These are phyloP conservation scores for Sarocladium oryzae DNA, from an alignment of 2,329 filamentous ascomycete genomes.

Conservation along the genomic window DNA sequence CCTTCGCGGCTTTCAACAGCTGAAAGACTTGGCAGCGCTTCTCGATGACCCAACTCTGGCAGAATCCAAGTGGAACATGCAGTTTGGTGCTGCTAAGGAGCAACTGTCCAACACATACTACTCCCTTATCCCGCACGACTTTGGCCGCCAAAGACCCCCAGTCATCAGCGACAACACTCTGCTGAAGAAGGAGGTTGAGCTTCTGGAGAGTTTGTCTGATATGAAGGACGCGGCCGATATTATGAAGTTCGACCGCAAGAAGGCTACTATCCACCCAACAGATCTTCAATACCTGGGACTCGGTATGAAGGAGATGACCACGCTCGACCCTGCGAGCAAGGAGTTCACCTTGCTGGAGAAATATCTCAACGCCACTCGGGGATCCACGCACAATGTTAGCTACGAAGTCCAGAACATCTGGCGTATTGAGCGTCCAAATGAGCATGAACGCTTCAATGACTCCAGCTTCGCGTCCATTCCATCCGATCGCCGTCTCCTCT, in stretches of 20 bases:
- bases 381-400: conserved; percentile 54
- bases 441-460: conserved; percentile 60
- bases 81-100: conserved; percentile 41
- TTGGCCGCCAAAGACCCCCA: conserved; percentile 67
- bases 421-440: conserved; percentile 70
- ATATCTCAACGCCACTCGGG: conserved; percentile 64
- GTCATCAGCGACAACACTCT: conserved; percentile 49
- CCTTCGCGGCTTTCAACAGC: conserved; percentile 63
- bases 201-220: conserved; percentile 74
- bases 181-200: conserved; percentile 70
- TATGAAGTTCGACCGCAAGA: conserved; percentile 56
- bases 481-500: conserved; percentile 70
- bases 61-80: conserved; percentile 32
- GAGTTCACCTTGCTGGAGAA: conserved; percentile 61
- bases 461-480: conserved; percentile 44
- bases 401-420: conserved; percentile 71
- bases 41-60: conserved; percentile 49
- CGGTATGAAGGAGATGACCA: conserved; percentile 69
- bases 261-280: conserved; percentile 53
- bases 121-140: conserved; percentile 73
- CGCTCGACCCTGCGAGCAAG: conserved; percentile 46
- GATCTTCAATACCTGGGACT: conserved; percentile 69
- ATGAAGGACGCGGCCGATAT: conserved; percentile 79
- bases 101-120: conserved; percentile 73
- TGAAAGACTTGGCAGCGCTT: conserved; percentile 68